Percentiles rank a stretch among this genome's conserved stretches.
Conservation (phyloP, 495 filamentous ascomycete species). For the Penicillium alfredii region DNA sequence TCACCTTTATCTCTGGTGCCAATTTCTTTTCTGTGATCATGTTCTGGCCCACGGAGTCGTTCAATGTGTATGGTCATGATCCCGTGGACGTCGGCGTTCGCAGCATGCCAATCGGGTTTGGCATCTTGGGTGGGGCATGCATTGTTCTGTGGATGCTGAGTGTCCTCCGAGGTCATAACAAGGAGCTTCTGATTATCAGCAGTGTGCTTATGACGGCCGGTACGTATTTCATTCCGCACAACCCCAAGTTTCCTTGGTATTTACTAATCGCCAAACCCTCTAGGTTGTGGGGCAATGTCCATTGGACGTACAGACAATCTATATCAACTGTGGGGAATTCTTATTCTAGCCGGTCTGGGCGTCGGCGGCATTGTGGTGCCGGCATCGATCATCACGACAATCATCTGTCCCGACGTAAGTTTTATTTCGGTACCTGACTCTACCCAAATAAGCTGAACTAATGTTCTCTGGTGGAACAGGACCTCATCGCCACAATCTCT, state of each 20-base stretch:
- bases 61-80: conserved; percentile 68
- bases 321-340: conserved; percentile 52
- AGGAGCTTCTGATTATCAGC: conserved; percentile 55
- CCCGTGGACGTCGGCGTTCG: conserved; percentile 61
- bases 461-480: conserved; percentile 31
- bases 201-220: conserved; percentile 65
- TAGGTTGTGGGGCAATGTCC: conserved; percentile 58
- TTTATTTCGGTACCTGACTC: background rate
- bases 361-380: conserved; percentile 72
- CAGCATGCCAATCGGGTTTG: conserved; percentile 60
- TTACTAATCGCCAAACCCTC: background rate
- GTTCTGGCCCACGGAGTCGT: conserved; percentile 70
- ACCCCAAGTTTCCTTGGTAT: background rate
- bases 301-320: conserved; percentile 54
- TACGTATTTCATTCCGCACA: conserved; percentile 25
- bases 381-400: conserved; percentile 64
- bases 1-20: conserved; percentile 67
- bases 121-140: conserved; percentile 56
- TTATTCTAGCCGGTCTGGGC: conserved; percentile 60
- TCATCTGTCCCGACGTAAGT: conserved; percentile 60
- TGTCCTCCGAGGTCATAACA: conserved; percentile 55
- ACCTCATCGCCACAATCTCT: conserved; percentile 67
- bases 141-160: conserved; percentile 57
- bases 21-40: conserved; percentile 72
- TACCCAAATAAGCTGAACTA: too few relatives aligned